phyloP scores from a whole-genome alignment of 176 grass and related monocot species.

The Carex scoparia region DNA sequence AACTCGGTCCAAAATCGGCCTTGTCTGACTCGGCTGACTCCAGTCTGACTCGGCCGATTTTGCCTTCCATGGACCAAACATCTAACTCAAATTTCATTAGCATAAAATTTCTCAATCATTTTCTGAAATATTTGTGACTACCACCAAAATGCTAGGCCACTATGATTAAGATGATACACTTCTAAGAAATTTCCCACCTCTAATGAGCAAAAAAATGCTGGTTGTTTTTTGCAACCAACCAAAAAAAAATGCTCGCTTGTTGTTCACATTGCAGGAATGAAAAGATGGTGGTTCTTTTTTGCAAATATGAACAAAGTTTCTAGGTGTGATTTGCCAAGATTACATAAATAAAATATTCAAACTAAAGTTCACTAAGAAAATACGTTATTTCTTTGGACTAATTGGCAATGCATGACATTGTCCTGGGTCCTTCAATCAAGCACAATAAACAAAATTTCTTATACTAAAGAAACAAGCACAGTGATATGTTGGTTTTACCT shows the following conservation, averaged over 20 bases:
- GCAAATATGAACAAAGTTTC: neutral
- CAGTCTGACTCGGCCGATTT: no score
- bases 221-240: neutral
- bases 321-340: neutral
- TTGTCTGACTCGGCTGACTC: no score
- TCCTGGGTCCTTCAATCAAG: neutral
- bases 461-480: neutral
- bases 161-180: neutral
- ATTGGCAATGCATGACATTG: neutral
- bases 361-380: neutral
- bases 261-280: neutral
- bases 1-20: no score
- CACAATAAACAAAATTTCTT: neutral
- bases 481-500: constrained; percentile 31
- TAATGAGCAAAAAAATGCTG: neutral
- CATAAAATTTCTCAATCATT: neutral
- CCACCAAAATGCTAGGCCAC: neutral
- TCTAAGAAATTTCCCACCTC: neutral
- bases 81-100: neutral
- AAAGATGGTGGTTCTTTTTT: neutral
- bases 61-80: neutral
- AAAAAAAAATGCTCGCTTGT: no score
- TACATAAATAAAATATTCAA: neutral
- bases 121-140: neutral
- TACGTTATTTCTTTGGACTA: neutral